Conservation (phyloP, 2,329 filamentous ascomycete genomes). For the Anthostomella pinea region DNA sequence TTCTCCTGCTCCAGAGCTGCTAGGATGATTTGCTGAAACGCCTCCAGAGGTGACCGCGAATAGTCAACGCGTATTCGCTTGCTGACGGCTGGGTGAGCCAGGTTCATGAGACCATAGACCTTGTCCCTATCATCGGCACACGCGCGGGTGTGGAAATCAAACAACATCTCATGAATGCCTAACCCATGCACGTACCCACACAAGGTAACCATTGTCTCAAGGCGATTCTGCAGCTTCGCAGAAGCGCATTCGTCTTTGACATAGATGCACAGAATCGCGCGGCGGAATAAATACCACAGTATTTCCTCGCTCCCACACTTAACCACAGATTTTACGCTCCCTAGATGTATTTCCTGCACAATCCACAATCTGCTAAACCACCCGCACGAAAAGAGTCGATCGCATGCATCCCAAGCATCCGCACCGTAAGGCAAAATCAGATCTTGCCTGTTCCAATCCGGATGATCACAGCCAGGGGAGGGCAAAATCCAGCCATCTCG, state of each 20-base stretch:
- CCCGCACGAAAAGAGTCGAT: not conserved
- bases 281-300: constrained; percentile 12
- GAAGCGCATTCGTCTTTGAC: too few relatives aligned
- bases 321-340: constrained; percentile 7
- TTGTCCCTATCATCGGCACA: constrained; percentile 15
- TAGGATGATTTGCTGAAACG: constrained; percentile 12
- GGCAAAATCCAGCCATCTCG: not conserved
- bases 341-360: constrained; percentile 20
- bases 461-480: constrained; percentile 6
- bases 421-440: constrained; percentile 1
- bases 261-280: constrained; percentile 6
- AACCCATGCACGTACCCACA: not conserved
- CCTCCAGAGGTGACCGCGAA: not conserved
- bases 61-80: constrained; percentile 12
- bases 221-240: not conserved
- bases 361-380: constrained; percentile 18
- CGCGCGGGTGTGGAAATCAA: not conserved
- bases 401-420: constrained; percentile 8
- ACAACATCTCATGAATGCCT: constrained; percentile 1
- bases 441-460: not conserved
- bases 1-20: constrained; percentile 3
- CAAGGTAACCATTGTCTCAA: not conserved
- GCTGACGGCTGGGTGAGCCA: constrained; percentile 2
- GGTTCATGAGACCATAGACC: constrained; percentile 14
- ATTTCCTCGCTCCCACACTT: constrained; percentile 17